Conservation (phyloP, 1,284 basidiomycete genomes). For the Ceratobasidium sp. region DNA sequence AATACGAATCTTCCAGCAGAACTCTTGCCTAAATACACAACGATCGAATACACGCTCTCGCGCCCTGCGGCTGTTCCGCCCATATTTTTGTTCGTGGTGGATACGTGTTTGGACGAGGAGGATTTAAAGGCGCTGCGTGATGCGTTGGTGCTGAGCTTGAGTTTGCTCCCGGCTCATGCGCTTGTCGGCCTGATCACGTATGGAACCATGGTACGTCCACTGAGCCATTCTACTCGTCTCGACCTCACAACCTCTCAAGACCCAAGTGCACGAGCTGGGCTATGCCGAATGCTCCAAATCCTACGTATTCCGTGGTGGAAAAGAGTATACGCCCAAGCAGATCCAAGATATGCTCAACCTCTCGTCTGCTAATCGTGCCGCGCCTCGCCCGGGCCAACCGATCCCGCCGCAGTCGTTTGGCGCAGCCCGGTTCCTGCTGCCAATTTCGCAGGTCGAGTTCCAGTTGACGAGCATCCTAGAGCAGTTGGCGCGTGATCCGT, state of each 20-base stretch:
- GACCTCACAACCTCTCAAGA: constrained; percentile 59
- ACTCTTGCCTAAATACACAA: constrained; percentile 97
- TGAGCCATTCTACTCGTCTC: neutral
- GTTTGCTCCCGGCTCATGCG: constrained; percentile 91
- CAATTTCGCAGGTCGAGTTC: constrained; percentile 94
- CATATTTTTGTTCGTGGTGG: constrained; percentile 96
- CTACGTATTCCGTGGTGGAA: constrained; percentile 99
- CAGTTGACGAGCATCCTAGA: constrained; percentile 96
- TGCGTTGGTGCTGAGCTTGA: constrained; percentile 91
- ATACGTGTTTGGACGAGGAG: constrained; percentile 96
- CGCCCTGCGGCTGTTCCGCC: constrained; percentile 93
- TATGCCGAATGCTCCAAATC: constrained; percentile 97
- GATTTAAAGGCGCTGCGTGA: constrained; percentile 96
- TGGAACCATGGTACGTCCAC: constrained; percentile 87
- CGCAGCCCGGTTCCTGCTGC: constrained; percentile 93
- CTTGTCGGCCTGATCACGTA: constrained; percentile 96
- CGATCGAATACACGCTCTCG: constrained; percentile 97
- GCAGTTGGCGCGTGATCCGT: constrained; percentile 89
- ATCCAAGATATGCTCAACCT: constrained; percentile 99
- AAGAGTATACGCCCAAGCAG: constrained; percentile 96
- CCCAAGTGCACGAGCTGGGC: constrained; percentile 98
- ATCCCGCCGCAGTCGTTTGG: constrained; percentile 80
- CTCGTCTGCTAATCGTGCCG: constrained; percentile 75
- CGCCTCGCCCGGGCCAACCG: constrained; percentile 86
- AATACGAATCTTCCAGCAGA: constrained; percentile 97